These are phyloP conservation scores for Naganishia kalamii DNA, from an alignment of 768 basidiomycete genomes.

Conservation along the genomic window DNA sequence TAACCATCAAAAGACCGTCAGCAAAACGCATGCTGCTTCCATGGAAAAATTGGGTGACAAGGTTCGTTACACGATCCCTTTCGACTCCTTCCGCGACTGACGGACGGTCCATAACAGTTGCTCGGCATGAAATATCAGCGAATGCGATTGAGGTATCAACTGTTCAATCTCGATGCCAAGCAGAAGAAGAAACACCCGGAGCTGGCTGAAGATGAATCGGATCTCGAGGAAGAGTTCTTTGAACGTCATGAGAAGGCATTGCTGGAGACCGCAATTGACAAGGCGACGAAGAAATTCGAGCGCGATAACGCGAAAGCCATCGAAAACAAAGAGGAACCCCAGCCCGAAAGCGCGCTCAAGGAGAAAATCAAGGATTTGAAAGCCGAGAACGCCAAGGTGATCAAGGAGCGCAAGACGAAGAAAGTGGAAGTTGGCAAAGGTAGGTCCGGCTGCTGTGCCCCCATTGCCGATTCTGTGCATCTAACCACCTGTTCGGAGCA, in stretches of 20 bases:
- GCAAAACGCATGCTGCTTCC: constrained; percentile 84
- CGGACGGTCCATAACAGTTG: constrained; percentile 53
- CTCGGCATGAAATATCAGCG: constrained; percentile 89
- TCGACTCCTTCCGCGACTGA: neutral
- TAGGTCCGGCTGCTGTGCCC: constrained; percentile 26
- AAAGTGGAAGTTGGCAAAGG: constrained; percentile 46
- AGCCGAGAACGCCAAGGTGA: constrained; percentile 66
- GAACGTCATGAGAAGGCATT: constrained; percentile 68
- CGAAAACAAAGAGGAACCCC: constrained; percentile 61
- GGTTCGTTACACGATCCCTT: constrained; percentile 50
- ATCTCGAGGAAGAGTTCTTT: constrained; percentile 89
- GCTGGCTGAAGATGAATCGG: constrained; percentile 77
- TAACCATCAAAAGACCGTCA: constrained; percentile 94
- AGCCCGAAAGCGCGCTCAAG: constrained; percentile 60
- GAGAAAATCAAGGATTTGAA: constrained; percentile 66
- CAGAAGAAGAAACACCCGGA: constrained; percentile 69
- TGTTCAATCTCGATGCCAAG: constrained; percentile 71
- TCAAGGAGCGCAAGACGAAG: constrained; percentile 72
- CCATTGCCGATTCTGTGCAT: constrained; percentile 2
- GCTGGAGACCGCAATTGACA: constrained; percentile 77
- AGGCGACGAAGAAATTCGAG: constrained; percentile 85
- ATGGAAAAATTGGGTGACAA: constrained; percentile 93
- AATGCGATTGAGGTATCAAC: constrained; percentile 86
- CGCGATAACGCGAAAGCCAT: constrained; percentile 65
- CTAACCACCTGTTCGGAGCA: constrained; percentile 45